Evolutionary conservation across 306 rosid genomes (phyloP), one percentile per base, ranked within the genome.

Genomic region (Ziziphus jujuba): DNA sequence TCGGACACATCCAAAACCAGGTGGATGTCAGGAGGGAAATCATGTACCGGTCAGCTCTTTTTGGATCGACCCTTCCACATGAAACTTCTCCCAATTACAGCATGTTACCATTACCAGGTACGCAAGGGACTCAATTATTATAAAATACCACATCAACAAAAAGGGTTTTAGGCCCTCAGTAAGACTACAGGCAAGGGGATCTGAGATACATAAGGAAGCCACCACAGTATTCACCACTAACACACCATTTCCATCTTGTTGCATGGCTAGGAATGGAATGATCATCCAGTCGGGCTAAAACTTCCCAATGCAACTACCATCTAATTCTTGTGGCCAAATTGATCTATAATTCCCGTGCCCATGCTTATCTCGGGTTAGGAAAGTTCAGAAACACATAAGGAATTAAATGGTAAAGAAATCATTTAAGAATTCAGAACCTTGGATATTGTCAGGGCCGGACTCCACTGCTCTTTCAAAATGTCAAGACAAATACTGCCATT

Each of bases 401-500:
- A 55, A 33, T 34, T 31, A 61, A 43, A 44, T 15, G 40, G 64
- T 14, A 69, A 20, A 31, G 8, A 51, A 64, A 71, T 44, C 55
- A 52, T 40, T 38, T 21, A 58, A 22, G 69, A 82, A 69, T 50
- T 38, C 65, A 70, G 72, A 70, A 90, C 91, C 97, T 87, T 87
- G 58, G 95, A 85, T 68, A 90, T 84, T 24, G 90, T 87, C 78
- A 90, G 80, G 43, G 95, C 97, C 22, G 95, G 91, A 67, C 97
- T 85, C 97, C 95, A 85, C 53, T 90, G 89, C 76, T 85, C 91
- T 84, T 87, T 90, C 77, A 90, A 80, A 84, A 90, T 87, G 72
- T 87, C 97, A 31, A 90, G 91, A 77, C 97, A 90, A 56, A 90
- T 87, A 71, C 95, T 90, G 57, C 97, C 91, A 22, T 90, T 90